These are phyloP conservation scores for Orbilia quercus DNA, from an alignment of 2,329 filamentous ascomycete species.

Conservation along the genomic window DNA sequence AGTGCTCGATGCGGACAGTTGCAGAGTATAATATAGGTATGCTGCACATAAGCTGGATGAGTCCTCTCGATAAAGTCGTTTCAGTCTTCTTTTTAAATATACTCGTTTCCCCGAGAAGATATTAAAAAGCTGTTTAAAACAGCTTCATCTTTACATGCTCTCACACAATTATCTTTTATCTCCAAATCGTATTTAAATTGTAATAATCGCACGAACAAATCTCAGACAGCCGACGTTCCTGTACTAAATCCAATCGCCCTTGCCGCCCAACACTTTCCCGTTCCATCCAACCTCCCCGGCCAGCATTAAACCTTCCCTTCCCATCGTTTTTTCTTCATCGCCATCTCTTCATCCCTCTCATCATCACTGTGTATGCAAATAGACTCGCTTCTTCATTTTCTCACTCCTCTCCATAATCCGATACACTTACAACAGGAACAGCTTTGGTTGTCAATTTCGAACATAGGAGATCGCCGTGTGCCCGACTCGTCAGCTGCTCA, in stretches of 20 bases:
- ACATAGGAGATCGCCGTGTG: constrained; percentile 48
- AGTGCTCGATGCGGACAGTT: background rate
- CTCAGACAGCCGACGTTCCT: background rate
- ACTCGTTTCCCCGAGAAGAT: no score
- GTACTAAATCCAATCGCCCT: background rate
- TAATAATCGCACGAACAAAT: no score
- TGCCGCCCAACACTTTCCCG: constrained; percentile 60
- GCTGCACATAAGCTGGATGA: constrained; percentile 2
- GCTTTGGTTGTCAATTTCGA: no score
- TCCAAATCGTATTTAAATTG: no score
- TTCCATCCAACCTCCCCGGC: constrained; percentile 21
- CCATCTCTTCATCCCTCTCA: background rate
- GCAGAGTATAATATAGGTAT: constrained; percentile 1
- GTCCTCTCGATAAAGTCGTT: background rate
- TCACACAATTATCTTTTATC: no score
- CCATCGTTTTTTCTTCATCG: background rate
- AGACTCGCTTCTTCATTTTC: constrained; percentile 2
- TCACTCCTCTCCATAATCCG: background rate
- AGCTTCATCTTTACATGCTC: no score
- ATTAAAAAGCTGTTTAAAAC: no score
- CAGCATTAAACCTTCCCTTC: constrained; percentile 9
- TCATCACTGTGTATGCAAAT: background rate
- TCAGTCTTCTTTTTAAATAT: background rate
- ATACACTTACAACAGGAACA: no score
- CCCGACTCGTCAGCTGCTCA: constrained; percentile 49